Percentiles rank a stretch among this genome's conserved stretches.
Conservation (phyloP, 164 flowering plant genomes). For the Hamamelis virginiana region DNA sequence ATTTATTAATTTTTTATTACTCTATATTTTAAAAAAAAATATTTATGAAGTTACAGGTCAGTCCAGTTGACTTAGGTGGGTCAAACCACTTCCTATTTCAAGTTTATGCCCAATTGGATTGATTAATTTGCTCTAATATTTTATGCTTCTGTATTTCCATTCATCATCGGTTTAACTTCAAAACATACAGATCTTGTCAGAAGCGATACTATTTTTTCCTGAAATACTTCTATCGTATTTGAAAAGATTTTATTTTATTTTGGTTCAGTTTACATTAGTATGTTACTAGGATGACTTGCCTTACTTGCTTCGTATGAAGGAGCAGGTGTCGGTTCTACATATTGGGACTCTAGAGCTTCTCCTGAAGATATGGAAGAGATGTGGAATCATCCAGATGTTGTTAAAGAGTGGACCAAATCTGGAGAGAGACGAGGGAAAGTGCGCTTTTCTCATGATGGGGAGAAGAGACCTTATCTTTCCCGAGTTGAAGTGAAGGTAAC, state of each 20-base stretch:
- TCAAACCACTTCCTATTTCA: too few relatives aligned
- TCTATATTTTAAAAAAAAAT: too few relatives aligned
- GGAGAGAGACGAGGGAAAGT: constrained; percentile 75
- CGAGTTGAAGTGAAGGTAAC: constrained; percentile 69
- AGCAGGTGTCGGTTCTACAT: constrained; percentile 36
- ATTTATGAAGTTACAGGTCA: too few relatives aligned
- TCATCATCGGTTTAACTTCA: neutral
- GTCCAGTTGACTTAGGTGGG: neutral
- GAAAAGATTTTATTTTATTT: neutral
- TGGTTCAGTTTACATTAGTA: neutral
- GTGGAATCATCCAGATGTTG: constrained; percentile 68
- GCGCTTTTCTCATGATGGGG: constrained; percentile 63
- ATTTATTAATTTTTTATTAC: too few relatives aligned
- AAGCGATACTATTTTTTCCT: neutral
- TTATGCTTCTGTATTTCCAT: neutral
- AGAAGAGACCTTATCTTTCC: constrained; percentile 76
- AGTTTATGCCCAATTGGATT: too few relatives aligned
- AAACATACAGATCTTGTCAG: neutral
- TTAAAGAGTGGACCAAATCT: constrained; percentile 75
- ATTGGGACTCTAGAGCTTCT: constrained; percentile 79
- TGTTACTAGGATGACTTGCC: neutral
- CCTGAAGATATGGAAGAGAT: constrained; percentile 81
- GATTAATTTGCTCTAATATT: too few relatives aligned
- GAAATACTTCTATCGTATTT: neutral
- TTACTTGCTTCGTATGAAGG: constrained; percentile 11